Conservation (phyloP, 116 monocot genomes). For the Cymodocea nodosa region DNA sequence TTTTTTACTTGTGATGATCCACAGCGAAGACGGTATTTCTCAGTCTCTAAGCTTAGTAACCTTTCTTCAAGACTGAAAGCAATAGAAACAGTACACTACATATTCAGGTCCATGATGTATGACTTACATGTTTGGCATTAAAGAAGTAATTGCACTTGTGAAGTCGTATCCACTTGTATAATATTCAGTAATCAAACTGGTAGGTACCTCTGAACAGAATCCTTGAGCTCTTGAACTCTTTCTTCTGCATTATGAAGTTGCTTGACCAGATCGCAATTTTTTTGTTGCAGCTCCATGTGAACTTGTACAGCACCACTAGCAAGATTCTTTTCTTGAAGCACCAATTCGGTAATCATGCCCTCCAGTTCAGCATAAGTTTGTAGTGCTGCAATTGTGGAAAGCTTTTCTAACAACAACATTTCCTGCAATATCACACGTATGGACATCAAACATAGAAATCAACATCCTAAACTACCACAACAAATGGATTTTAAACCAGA, state of each 20-base stretch:
- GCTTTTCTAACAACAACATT: conserved; percentile 37
- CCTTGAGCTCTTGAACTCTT: conserved; percentile 64
- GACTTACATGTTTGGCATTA: too few species aligned
- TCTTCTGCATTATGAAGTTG: conserved; percentile 63
- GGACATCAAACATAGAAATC: too few species aligned
- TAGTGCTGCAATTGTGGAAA: conserved; percentile 33
- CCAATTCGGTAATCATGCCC: conserved; percentile 33
- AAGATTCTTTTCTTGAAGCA: neutral
- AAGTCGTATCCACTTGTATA: neutral
- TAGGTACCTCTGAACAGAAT: conserved; percentile 57
- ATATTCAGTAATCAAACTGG: neutral
- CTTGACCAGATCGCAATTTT: conserved; percentile 10
- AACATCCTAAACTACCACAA: too few species aligned
- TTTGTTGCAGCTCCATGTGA: too few species aligned
- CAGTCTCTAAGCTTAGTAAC: conserved; percentile 33
- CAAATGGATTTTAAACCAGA: too few species aligned
- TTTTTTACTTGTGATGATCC: conserved; percentile 89
- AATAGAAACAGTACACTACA: neutral
- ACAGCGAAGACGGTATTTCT: conserved; percentile 78
- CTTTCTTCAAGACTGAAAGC: conserved; percentile 61
- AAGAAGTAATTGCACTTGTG: neutral
- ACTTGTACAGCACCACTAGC: too few species aligned
- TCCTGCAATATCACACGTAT: conserved; percentile 17
- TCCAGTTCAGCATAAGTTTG: conserved; percentile 38
- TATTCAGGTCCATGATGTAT: too few species aligned